Conservation (phyloP, 306 rosid species). For the Quercus agrifolia region DNA sequence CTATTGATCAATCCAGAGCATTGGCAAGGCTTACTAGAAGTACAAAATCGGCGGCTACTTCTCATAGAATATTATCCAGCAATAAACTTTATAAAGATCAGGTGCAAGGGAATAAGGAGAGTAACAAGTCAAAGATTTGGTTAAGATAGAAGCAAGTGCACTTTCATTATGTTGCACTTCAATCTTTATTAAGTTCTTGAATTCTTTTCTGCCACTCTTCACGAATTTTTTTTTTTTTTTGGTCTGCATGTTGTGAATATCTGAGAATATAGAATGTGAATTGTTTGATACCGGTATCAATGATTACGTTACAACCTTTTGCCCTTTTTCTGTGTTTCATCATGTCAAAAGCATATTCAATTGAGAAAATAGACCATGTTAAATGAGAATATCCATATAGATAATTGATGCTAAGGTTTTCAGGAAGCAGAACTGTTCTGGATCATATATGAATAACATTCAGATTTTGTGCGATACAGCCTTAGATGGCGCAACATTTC, state of each 20-base stretch:
- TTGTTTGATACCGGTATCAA: not conserved
- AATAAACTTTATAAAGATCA: conserved; percentile 57
- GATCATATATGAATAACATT: too few relatives aligned
- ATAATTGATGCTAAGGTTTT: not conserved
- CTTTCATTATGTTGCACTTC: not conserved
- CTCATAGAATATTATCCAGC: conserved; percentile 52
- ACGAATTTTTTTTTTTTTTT: not conserved
- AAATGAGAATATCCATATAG: too few relatives aligned
- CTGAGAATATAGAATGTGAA: not conserved
- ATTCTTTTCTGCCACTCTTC: too few relatives aligned
- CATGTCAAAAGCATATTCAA: not conserved
- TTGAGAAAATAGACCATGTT: too few relatives aligned
- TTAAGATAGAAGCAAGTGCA: conserved; percentile 37
- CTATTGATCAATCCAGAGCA: conserved; percentile 67
- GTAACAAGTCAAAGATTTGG: conserved; percentile 78
- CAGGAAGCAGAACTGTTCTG: too few relatives aligned
- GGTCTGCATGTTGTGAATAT: not conserved
- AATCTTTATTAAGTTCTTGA: not conserved
- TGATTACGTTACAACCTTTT: not conserved
- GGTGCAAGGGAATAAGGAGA: conserved; percentile 56
- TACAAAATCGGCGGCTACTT: conserved; percentile 38
- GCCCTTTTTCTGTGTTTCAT: not conserved
- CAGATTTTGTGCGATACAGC: too few relatives aligned
- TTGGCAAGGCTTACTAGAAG: conserved; percentile 50
- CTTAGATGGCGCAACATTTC: too few relatives aligned